Evolutionary conservation across 192 early-diverging fungal species (phyloP).

Genomic region (Backusella mclennaniae): DNA sequence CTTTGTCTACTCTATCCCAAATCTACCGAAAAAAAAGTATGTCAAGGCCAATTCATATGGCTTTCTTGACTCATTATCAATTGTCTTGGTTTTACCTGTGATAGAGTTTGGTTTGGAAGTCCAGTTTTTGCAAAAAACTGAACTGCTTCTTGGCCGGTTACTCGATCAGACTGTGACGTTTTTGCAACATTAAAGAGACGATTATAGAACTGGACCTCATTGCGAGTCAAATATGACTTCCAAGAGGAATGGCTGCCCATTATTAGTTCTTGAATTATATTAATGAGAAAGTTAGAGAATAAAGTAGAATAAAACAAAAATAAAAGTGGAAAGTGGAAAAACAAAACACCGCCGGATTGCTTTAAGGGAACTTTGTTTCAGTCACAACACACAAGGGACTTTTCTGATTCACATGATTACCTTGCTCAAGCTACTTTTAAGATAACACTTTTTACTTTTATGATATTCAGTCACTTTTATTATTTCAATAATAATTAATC

Average conservation of each 20-base stretch:
- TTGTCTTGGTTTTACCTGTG: constrained; percentile 39
- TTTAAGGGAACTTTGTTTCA: neutral
- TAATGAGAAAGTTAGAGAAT: neutral
- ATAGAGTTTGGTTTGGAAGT: constrained; percentile 52
- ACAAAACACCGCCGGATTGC: constrained; percentile 1
- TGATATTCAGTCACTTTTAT: neutral
- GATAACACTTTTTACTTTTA: neutral
- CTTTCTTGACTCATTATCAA: neutral
- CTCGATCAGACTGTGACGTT: constrained; percentile 50
- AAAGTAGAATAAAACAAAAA: neutral
- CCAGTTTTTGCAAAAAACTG: constrained; percentile 69
- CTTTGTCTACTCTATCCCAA: constrained; percentile 83
- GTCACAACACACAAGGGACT: neutral
- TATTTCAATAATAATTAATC: neutral
- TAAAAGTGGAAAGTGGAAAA: neutral
- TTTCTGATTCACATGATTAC: neutral
- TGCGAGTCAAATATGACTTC: constrained; percentile 41
- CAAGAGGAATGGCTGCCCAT: constrained; percentile 7
- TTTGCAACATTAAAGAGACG: constrained; percentile 59
- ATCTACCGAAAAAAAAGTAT: constrained; percentile 45
- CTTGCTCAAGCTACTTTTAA: neutral
- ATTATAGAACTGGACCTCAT: constrained; percentile 58
- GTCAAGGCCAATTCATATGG: neutral
- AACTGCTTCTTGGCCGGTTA: constrained; percentile 65
- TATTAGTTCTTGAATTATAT: neutral